phyloP scores from a whole-genome alignment of 164 flowering plant species.

The Litsea cubeba region DNA sequence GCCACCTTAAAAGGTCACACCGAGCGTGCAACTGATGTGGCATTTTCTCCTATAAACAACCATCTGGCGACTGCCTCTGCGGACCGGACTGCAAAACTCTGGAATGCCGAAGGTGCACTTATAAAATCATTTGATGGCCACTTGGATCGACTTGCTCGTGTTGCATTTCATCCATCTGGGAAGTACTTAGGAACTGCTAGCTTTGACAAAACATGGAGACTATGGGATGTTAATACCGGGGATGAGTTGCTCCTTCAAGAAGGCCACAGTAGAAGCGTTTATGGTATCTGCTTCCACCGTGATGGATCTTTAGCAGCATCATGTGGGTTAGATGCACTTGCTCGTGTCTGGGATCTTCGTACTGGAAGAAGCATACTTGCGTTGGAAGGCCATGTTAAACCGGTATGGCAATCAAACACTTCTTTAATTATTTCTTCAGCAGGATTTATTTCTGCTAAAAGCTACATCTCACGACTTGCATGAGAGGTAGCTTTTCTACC shows the following conservation, averaged over 20 bases:
- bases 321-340: conserved; percentile 90
- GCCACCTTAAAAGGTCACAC: conserved; percentile 79
- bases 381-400: conserved; percentile 95
- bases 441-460: no score
- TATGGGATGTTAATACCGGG: conserved; percentile 86
- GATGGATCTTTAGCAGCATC: conserved; percentile 97
- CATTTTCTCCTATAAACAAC: conserved; percentile 69
- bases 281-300: conserved; percentile 75
- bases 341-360: conserved; percentile 98
- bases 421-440: no score
- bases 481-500: no score
- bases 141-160: conserved; percentile 86
- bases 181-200: conserved; percentile 90
- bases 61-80: conserved; percentile 93
- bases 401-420: conserved; percentile 34
- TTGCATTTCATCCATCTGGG: conserved; percentile 95
- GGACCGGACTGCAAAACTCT: conserved; percentile 85
- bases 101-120: conserved; percentile 74
- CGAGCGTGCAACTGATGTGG: conserved; percentile 90
- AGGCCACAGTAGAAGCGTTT: conserved; percentile 95
- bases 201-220: conserved; percentile 98
- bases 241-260: conserved; percentile 95
- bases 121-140: conserved; percentile 79
- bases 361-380: conserved; percentile 87
- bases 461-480: no score